Evolutionary conservation across 148 eudicot genomes (phyloP).

Genomic region (Spergularia bocconei): DNA sequence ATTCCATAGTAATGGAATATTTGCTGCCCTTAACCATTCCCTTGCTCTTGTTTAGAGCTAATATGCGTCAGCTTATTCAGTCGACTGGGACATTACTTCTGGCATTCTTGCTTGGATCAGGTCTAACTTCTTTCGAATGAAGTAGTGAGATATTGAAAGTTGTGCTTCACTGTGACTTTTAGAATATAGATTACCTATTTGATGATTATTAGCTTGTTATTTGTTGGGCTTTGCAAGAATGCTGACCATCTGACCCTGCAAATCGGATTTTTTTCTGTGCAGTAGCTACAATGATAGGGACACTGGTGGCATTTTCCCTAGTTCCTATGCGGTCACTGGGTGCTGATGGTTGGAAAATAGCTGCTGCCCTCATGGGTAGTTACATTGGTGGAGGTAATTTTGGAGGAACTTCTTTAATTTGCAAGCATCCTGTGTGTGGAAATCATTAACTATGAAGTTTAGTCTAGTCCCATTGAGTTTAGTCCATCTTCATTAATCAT

Average conservation of each 20-base stretch:
- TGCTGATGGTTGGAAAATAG: slow-evolving; percentile 88
- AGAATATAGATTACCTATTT: not conserved
- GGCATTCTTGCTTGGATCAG: slow-evolving; percentile 91
- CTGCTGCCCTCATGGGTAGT: slow-evolving; percentile 90
- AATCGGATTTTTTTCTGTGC: slow-evolving; percentile 16
- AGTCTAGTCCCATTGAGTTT: not conserved
- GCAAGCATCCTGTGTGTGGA: not conserved
- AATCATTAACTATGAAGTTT: not conserved
- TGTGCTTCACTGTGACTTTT: not conserved
- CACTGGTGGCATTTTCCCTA: slow-evolving; percentile 63
- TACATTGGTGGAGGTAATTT: slow-evolving; percentile 87
- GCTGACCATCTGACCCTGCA: not conserved
- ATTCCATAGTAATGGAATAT: slow-evolving; percentile 51
- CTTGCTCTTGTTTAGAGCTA: slow-evolving; percentile 76
- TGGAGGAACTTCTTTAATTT: not conserved
- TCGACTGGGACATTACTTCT: slow-evolving; percentile 70
- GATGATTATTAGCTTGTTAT: not conserved
- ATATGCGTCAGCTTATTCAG: slow-evolving; percentile 52
- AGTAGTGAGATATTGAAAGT: not conserved
- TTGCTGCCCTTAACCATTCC: slow-evolving; percentile 78
- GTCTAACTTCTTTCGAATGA: slow-evolving; percentile 25
- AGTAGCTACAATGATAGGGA: slow-evolving; percentile 75
- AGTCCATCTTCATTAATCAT: not conserved
- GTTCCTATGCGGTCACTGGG: slow-evolving; percentile 93
- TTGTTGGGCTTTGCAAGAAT: not conserved